Percentiles rank a stretch among this genome's conserved stretches.
Conservation (phyloP, 352 stramenopile genomes). For the Pythium dissimile region DNA sequence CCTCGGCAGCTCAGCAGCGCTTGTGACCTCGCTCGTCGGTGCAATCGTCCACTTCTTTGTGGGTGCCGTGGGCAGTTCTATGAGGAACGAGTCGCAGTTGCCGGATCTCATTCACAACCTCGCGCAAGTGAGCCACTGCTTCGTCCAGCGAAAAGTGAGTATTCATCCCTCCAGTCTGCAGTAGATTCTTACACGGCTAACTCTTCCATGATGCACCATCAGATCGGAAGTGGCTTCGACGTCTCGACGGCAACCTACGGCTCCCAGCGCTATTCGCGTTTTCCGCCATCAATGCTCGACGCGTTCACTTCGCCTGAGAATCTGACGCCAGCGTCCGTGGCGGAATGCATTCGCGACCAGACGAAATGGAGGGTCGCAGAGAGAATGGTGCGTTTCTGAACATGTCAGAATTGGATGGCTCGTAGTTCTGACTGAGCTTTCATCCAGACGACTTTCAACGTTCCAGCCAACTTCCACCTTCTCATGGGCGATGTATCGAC, state of each 20-base stretch:
- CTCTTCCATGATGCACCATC: no score
- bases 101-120: constrained; percentile 90
- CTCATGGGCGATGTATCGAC: constrained; percentile 96
- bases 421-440: no score
- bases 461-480: constrained; percentile 80
- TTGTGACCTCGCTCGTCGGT: constrained; percentile 94
- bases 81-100: not conserved
- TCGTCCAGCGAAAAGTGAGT: constrained; percentile 93
- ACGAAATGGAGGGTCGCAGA: constrained; percentile 37
- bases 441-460: constrained; percentile 44
- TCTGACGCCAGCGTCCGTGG: constrained; percentile 58
- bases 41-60: constrained; percentile 87
- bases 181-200: not conserved
- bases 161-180: not conserved
- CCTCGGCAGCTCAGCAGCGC: constrained; percentile 93
- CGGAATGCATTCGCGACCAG: constrained; percentile 33
- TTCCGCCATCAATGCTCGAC: constrained; percentile 60
- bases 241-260: constrained; percentile 93
- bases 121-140: constrained; percentile 93
- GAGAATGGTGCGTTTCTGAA: constrained; percentile 42
- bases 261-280: constrained; percentile 93
- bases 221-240: constrained; percentile 97
- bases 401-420: no score
- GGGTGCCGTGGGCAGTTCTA: not conserved
- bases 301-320: constrained; percentile 44